Evolutionary conservation across 169 alveolate genomes (phyloP).

Genomic region (Cryptosporidium sp.): DNA sequence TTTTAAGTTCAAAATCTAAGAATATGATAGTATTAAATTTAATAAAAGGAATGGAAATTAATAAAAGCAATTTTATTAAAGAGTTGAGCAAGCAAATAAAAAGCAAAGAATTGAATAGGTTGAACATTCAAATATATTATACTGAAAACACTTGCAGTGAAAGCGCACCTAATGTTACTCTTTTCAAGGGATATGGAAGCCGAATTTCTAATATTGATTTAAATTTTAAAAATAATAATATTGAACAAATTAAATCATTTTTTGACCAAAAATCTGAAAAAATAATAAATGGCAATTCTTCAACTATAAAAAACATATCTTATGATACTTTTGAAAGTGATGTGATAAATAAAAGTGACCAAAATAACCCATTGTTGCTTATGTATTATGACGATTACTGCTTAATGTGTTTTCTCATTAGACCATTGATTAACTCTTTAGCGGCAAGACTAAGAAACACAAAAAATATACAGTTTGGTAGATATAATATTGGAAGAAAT

Average conservation of each 20-base stretch:
- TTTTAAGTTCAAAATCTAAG: slow-evolving; percentile 1
- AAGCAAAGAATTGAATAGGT: neutral
- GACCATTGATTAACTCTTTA: slow-evolving; percentile 50
- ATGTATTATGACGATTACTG: slow-evolving; percentile 53
- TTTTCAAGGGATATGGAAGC: neutral
- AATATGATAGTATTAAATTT: neutral
- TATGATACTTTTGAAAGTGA: slow-evolving; percentile 26
- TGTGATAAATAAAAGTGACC: neutral
- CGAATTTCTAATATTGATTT: neutral
- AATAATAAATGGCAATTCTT: neutral
- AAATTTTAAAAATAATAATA: neutral
- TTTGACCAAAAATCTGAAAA: slow-evolving; percentile 10
- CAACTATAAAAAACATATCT: neutral
- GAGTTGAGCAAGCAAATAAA: neutral
- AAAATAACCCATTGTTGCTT: slow-evolving; percentile 32
- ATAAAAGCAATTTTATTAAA: neutral
- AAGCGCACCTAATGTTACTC: neutral
- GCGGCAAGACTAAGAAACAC: slow-evolving; percentile 6
- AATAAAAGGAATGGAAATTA: neutral
- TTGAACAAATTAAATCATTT: slow-evolving; percentile 11
- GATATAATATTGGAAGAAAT: slow-evolving; percentile 46
- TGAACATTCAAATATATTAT: neutral
- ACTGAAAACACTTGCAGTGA: neutral
- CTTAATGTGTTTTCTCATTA: slow-evolving; percentile 57
- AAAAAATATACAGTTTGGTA: slow-evolving; percentile 17